Evolutionary conservation across 768 basidiomycete genomes (phyloP).

Genomic region (Hygrophorus russula): DNA sequence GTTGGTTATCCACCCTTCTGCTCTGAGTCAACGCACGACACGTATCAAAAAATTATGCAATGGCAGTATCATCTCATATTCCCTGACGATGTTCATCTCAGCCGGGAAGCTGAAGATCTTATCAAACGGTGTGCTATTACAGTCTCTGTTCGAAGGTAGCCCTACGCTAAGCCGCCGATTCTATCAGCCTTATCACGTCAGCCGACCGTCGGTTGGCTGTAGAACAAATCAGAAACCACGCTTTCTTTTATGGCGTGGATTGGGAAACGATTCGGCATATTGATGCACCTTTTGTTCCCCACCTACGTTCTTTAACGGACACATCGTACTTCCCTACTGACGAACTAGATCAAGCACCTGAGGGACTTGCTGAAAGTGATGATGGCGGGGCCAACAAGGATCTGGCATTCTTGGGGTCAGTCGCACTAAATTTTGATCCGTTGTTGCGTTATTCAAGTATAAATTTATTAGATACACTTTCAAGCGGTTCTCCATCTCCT

Average conservation of each 20-base stretch:
- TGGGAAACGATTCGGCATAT: slow-evolving; percentile 84
- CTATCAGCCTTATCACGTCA: slow-evolving; percentile 65
- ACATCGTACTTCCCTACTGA: slow-evolving; percentile 98
- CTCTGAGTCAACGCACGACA: slow-evolving; percentile 90
- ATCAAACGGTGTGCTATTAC: slow-evolving; percentile 52
- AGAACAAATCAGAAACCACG: slow-evolving; percentile 84
- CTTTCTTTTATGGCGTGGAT: slow-evolving; percentile 94
- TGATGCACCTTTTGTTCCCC: slow-evolving; percentile 94
- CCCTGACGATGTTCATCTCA: slow-evolving; percentile 91
- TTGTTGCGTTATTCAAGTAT: not conserved
- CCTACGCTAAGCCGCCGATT: not conserved
- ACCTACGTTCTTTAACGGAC: slow-evolving; percentile 85
- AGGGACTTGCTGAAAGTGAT: slow-evolving; percentile 27
- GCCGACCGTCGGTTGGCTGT: slow-evolving; percentile 67
- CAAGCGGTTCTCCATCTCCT: slow-evolving; percentile 63
- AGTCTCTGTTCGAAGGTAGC: not conserved
- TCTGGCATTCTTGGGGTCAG: slow-evolving; percentile 57
- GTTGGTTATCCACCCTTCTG: slow-evolving; percentile 98
- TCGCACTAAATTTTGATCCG: slow-evolving; percentile 8
- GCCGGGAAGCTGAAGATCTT: slow-evolving; percentile 83
- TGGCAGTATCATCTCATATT: slow-evolving; percentile 82
- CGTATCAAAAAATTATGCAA: slow-evolving; percentile 95
- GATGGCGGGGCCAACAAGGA: slow-evolving; percentile 38
- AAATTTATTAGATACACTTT: slow-evolving; percentile 55
- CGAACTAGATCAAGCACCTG: slow-evolving; percentile 70